Conservation (phyloP, 1,284 basidiomycete species). For the Waitea zeae region DNA sequence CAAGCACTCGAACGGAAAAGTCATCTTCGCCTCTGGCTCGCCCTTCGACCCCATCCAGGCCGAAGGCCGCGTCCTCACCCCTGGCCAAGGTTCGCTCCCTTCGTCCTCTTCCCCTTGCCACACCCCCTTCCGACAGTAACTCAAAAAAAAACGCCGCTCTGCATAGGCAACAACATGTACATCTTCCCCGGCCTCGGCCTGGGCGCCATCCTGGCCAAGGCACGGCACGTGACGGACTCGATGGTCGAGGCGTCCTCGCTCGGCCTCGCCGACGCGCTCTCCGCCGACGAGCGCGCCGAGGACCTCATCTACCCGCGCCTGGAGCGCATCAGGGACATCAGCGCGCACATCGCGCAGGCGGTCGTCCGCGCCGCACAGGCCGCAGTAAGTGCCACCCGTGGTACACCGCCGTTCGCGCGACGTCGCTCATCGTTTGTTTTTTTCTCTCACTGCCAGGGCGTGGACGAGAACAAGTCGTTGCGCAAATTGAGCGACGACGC, state of each 20-base stretch:
- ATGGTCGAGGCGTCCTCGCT: conserved; percentile 73
- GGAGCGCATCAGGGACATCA: conserved; percentile 74
- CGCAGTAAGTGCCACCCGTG: conserved; percentile 20
- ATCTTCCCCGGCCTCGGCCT: conserved; percentile 70
- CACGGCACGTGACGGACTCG: conserved; percentile 48
- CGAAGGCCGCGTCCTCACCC: conserved; percentile 46
- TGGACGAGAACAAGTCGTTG: conserved; percentile 40
- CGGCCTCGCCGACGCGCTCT: conserved; percentile 67
- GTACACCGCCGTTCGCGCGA: not conserved
- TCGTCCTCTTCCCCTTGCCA: not conserved
- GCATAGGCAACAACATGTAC: conserved; percentile 87
- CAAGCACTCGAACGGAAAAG: conserved; percentile 50
- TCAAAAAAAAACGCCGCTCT: too few relatives aligned
- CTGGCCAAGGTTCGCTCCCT: conserved; percentile 73
- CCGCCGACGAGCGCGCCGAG: conserved; percentile 43
- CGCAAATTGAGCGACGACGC: conserved; percentile 35
- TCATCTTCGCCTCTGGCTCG: conserved; percentile 83
- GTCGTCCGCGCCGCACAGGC: conserved; percentile 70
- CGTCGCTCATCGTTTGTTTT: conserved; percentile 4
- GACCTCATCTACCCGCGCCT: conserved; percentile 65
- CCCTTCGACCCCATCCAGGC: conserved; percentile 63
- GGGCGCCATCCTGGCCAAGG: conserved; percentile 56
- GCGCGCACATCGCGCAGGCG: conserved; percentile 48
- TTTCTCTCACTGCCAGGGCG: too few relatives aligned
- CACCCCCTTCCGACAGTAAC: too few relatives aligned